Percentiles rank a stretch among this genome's conserved stretches.
phyloP scores from a whole-genome alignment of 1,284 basidiomycete genomes.

The Fistulina hepatica region DNA sequence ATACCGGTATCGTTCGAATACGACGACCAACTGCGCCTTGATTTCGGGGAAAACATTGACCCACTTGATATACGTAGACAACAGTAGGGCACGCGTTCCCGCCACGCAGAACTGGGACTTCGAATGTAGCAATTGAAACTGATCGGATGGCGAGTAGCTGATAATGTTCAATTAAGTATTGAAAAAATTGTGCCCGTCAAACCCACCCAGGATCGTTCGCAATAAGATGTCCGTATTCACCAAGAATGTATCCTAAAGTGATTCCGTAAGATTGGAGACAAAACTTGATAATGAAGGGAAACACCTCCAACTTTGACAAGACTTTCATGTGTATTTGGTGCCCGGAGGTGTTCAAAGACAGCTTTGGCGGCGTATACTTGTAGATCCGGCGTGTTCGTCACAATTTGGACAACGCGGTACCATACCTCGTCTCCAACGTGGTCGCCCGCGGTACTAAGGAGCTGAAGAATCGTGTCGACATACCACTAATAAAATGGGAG shows the following conservation, averaged over 20 bases:
- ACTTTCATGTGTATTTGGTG: conserved; percentile 90
- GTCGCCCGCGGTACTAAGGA: conserved; percentile 94
- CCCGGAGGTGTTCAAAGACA: conserved; percentile 85
- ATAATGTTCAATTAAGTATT: too few species aligned
- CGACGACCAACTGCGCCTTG: conserved; percentile 84
- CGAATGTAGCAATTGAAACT: conserved; percentile 89
- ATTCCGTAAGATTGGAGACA: conserved; percentile 9
- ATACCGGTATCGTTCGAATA: conserved; percentile 96
- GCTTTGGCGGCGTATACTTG: conserved; percentile 92
- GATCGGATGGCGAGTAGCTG: conserved; percentile 88
- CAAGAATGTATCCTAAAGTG: conserved; percentile 78
- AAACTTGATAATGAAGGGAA: not conserved
- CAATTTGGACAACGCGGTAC: conserved; percentile 98
- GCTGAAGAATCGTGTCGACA: conserved; percentile 89
- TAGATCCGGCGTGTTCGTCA: conserved; percentile 96
- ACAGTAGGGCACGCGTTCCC: conserved; percentile 81
- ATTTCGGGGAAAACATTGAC: conserved; percentile 99
- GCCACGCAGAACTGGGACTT: conserved; percentile 95
- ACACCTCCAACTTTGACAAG: conserved; percentile 91
- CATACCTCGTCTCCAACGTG: conserved; percentile 99
- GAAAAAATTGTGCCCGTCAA: too few species aligned
- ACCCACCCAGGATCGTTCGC: conserved; percentile 93
- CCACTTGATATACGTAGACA: conserved; percentile 99
- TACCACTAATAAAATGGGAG: too few species aligned
- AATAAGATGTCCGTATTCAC: conserved; percentile 95